Percentiles rank a stretch among this genome's conserved stretches.
phyloP scores from a whole-genome alignment of 768 basidiomycete genomes.

The Xerocomus brunneocitrinus region DNA sequence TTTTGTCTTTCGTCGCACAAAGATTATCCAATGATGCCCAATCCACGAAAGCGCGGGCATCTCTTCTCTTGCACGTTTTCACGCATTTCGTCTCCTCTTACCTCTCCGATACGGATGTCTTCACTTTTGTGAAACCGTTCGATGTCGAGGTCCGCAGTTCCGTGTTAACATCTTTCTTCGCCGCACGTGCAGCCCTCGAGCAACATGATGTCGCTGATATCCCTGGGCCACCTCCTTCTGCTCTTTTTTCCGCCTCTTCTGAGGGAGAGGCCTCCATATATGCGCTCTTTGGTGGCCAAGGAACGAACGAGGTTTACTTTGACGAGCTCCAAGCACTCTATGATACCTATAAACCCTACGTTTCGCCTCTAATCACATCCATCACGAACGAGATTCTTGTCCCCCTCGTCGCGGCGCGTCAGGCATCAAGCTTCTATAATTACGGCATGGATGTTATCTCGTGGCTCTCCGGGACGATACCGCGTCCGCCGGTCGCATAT shows the following conservation, averaged over 20 bases:
- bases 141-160: constrained; percentile 71
- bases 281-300: constrained; percentile 96
- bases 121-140: constrained; percentile 72
- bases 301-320: constrained; percentile 97
- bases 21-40: constrained; percentile 54
- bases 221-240: constrained; percentile 57
- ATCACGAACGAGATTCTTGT: constrained; percentile 64
- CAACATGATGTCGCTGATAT: constrained; percentile 49
- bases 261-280: constrained; percentile 72
- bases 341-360: constrained; percentile 87
- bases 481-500: constrained; percentile 79
- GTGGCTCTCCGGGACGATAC: constrained; percentile 71
- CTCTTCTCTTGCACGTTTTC: constrained; percentile 71
- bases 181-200: constrained; percentile 67
- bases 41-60: constrained; percentile 48
- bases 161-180: constrained; percentile 76
- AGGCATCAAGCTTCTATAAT: constrained; percentile 59
- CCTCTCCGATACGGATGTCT: constrained; percentile 71
- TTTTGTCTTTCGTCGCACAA: constrained; percentile 71
- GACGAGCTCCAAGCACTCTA: constrained; percentile 91
- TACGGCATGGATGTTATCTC: constrained; percentile 77
- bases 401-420: constrained; percentile 61
- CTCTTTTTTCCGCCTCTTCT: constrained; percentile 60
- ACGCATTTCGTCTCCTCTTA: constrained; percentile 74
- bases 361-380: constrained; percentile 62